These are phyloP conservation scores for Massarina eburnea DNA, from an alignment of 2,329 filamentous ascomycete species.

Conservation along the genomic window DNA sequence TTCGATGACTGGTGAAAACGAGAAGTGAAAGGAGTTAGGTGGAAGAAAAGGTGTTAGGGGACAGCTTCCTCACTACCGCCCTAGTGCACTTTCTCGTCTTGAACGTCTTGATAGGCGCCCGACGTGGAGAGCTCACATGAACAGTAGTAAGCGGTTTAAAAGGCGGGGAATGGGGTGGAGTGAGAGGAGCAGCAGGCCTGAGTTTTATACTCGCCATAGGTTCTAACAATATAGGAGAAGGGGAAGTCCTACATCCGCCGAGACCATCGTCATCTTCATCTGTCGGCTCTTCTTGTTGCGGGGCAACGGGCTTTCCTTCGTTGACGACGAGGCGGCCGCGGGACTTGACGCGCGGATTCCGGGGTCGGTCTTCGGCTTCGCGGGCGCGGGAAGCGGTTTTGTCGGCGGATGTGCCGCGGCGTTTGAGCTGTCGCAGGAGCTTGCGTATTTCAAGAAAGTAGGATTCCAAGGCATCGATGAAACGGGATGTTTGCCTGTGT, in stretches of 20 bases:
- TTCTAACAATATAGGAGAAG: constrained; percentile 29
- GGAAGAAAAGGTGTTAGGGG: constrained; percentile 14
- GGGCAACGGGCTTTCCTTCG: constrained; percentile 51
- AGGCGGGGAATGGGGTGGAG: constrained; percentile 39
- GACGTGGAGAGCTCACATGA: constrained; percentile 29
- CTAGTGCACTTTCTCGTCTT: constrained; percentile 17
- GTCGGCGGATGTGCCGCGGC: constrained; percentile 55
- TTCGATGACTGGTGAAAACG: constrained; percentile 1
- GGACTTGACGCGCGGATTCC: constrained; percentile 62
- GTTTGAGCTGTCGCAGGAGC: constrained; percentile 70
- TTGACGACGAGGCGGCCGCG: constrained; percentile 72
- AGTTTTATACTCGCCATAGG: constrained; percentile 19
- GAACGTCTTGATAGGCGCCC: constrained; percentile 22
- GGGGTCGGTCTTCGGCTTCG: constrained; percentile 59
- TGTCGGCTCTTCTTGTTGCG: constrained; percentile 69
- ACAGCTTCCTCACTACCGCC: constrained; percentile 22
- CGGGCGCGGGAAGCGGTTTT: constrained; percentile 60
- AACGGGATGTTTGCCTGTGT: constrained; percentile 88
- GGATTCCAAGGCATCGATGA: constrained; percentile 84
- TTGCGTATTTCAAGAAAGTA: constrained; percentile 91
- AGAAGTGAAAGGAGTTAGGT: neutral
- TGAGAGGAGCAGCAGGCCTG: constrained; percentile 24
- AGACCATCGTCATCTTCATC: constrained; percentile 85
- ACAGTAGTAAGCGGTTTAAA: constrained; percentile 37
- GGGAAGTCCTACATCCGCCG: constrained; percentile 72